Base-by-base conservation (phyloP, 306 rosid genomes). In the Carpinus fangiana region DNA sequence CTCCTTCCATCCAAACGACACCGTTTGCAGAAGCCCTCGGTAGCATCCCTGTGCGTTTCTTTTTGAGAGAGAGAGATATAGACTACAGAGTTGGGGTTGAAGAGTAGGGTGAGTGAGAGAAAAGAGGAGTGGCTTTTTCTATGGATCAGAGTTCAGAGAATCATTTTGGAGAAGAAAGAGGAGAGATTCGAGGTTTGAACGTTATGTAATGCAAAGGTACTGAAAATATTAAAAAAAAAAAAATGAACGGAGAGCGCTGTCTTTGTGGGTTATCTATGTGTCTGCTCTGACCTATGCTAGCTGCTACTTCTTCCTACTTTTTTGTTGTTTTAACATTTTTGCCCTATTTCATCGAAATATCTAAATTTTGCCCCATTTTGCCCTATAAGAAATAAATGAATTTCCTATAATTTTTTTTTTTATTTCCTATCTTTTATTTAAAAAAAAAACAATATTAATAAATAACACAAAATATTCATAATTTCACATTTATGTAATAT, bases 1-100 rank as follows among this genome's bases (percentile, higher is more conserved):
- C 72, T 13, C 83, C 84, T 73, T 86, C 90, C 56, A 82, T 57
- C 97, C 92, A 87, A 18, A 89, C 82, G 56, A 80, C 82, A n/a
- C 85, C 79, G 75, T 73, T 41, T 36, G 51, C 79, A 62, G 51
- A 78, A 62, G 84, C 59, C 73, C 83, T 84, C 3, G 91, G 88
- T 12, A 88, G 87, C 86, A 88, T 80, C 73, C 64, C 67, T 21
- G 38, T 71, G 89, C 81, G 74, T 82, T 65, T 41, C 9, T 12
- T 12, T 14, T 17, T 1, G 36, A 12, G 41, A 23, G 18, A 12
- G 26, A n/a, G 36, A 31, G 45, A 41, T 8, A 41, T 7, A 12
- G 65, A 23, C 26, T 23, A 23, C 1, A 60, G 71, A 60, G 76
- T 18, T 43, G 12, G 21, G 52, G 76, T 18, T n/a, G 5, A 55